Base-by-base conservation (phyloP, 2,329 filamentous ascomycete genomes). In the Penicillium sp. region DNA sequence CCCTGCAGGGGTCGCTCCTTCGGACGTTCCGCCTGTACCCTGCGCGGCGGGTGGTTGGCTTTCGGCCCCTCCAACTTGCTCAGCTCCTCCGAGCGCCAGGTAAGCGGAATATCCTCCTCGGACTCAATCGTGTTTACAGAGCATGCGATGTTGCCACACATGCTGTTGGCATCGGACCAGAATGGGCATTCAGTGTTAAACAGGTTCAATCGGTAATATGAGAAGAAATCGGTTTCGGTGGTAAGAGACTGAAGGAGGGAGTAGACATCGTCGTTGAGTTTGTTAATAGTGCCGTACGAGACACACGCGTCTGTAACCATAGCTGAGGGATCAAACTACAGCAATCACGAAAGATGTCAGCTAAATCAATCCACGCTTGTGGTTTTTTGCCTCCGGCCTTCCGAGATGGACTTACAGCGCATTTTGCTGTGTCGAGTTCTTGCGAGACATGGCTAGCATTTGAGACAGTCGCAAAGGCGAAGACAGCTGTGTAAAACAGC, bases 141-240 rank as follows among this genome's bases (percentile, higher is more conserved):
- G 73, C 95, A 99, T 21, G 93, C 95, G 66, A 96, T 92, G 77
- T 99, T 99, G 63, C 93, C 95, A 76, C 95, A 99, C 83, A 97
- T 90, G 74, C 91, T 91, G 75, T 90, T 89, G 60, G 92, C 88
- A 74, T 99, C 95, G 70, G 88, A 86, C 93, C 95, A 99, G 74
- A 98, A 99, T 0, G 95, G 95, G 70, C 95, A 99, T 77, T 86
- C 86, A 75, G 95, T 96, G 75, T 96, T 90, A 77, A 91, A 99
- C 21, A 99, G 84, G 73, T 97, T 98, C 46, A 99, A 80, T 56
- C 95, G 89, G 79, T 98, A 99, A 77, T 98, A 92, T 52, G 93
- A 93, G 78, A 99, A 99, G 83, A 97, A 99, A 76, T 99, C 95
- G 74, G 93, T 96, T 52, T 90, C 86, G 66, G 86, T 86, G 0